These are phyloP conservation scores for Dactylellina drechsleri DNA, from an alignment of 2,329 filamentous ascomycete genomes.

Conservation along the genomic window DNA sequence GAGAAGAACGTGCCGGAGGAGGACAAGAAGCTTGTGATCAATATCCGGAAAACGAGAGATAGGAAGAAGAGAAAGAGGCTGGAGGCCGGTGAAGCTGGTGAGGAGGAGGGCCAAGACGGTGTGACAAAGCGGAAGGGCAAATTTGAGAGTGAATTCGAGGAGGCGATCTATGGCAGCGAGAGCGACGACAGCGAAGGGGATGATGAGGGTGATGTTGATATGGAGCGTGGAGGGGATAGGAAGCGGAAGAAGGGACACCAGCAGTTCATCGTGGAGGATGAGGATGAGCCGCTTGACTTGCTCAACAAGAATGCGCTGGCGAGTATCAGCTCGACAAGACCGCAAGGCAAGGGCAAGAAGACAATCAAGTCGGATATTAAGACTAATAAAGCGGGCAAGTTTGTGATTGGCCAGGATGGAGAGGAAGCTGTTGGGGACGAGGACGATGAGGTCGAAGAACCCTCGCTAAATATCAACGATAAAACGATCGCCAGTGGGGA, in stretches of 20 bases:
- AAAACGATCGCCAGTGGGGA: slow-evolving; percentile 61
- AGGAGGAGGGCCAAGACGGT: slow-evolving; percentile 67
- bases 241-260: slow-evolving; percentile 68
- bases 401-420: slow-evolving; percentile 74
- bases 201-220: slow-evolving; percentile 73
- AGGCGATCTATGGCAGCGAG: slow-evolving; percentile 85
- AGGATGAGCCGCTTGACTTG: slow-evolving; percentile 93
- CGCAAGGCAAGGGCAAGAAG: slow-evolving; percentile 69
- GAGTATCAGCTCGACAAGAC: slow-evolving; percentile 91
- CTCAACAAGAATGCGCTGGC: slow-evolving; percentile 88
- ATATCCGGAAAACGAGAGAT: slow-evolving; percentile 95
- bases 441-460: slow-evolving; percentile 66
- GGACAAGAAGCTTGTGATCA: slow-evolving; percentile 88
- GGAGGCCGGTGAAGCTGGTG: slow-evolving; percentile 69
- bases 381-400: slow-evolving; percentile 80
- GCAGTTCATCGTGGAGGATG: slow-evolving; percentile 90
- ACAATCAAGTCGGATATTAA: slow-evolving; percentile 71
- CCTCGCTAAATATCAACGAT: slow-evolving; percentile 72
- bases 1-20: slow-evolving; percentile 83
- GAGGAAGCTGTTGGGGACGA: slow-evolving; percentile 61
- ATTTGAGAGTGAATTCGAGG: slow-evolving; percentile 93
- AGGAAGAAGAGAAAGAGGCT: slow-evolving; percentile 90
- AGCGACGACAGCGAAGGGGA: slow-evolving; percentile 64
- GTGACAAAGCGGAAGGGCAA: slow-evolving; percentile 67
- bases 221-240: slow-evolving; percentile 66